These are phyloP conservation scores for Metarhizium sp. DNA, from an alignment of 2,329 filamentous ascomycete species.

Conservation along the genomic window DNA sequence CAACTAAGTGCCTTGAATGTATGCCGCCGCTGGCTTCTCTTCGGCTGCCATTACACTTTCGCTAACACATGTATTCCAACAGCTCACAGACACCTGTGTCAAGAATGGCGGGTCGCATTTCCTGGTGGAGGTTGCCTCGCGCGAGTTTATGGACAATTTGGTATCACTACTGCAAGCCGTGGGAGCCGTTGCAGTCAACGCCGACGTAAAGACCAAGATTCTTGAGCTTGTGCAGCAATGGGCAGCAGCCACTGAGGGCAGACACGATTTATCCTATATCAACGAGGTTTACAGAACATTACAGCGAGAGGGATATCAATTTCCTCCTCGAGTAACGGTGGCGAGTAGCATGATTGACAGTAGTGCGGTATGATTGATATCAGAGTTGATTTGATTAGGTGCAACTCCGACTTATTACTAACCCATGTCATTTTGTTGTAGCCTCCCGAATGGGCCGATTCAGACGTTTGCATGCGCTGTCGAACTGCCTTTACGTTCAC, in stretches of 20 bases:
- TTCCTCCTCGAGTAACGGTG: conserved; percentile 78
- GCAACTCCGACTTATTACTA: neutral
- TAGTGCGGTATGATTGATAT: conserved; percentile 63
- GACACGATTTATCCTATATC: conserved; percentile 76
- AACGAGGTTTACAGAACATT: conserved; percentile 76
- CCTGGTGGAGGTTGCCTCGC: conserved; percentile 85
- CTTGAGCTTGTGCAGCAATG: conserved; percentile 89
- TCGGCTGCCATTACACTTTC: neutral
- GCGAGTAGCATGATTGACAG: conserved; percentile 98
- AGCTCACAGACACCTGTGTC: conserved; percentile 95
- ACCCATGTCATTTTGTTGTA: conserved; percentile 24
- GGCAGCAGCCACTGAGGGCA: conserved; percentile 81
- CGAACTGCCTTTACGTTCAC: conserved; percentile 93
- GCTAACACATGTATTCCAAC: conserved; percentile 18
- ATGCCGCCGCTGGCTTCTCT: conserved; percentile 16
- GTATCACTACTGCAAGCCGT: conserved; percentile 80
- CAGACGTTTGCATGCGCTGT: conserved; percentile 97
- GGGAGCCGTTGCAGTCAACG: conserved; percentile 64
- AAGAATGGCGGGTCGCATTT: conserved; percentile 98
- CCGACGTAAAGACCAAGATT: conserved; percentile 81
- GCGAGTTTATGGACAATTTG: conserved; percentile 97
- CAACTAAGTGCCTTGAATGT: conserved; percentile 93
- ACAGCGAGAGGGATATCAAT: conserved; percentile 77
- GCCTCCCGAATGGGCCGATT: conserved; percentile 96
- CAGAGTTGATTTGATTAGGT: neutral